Evolutionary conservation across 1,284 basidiomycete genomes (phyloP), one percentile per base, ranked within the genome.

Genomic region (Ustilago crameri): DNA sequence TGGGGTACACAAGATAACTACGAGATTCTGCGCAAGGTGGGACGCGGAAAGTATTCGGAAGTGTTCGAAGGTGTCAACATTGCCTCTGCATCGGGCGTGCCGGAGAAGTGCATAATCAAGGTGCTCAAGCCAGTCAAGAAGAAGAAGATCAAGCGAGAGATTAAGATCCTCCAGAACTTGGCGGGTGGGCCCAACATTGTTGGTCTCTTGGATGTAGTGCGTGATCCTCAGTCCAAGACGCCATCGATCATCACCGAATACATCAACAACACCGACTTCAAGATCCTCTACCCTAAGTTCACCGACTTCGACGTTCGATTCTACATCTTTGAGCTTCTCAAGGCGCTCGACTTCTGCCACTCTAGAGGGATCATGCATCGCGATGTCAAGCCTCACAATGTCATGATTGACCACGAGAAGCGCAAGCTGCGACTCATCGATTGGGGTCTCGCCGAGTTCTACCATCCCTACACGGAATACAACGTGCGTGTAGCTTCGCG

Each of bases 101-200:
- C 79, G 20, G 91, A 95, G 84, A 95, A 96, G 85, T 96, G 95
- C 85, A 95, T 98, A 84, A 94, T 98, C 87, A 98, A 98, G 85
- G 95, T 98, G 49, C 87, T 98, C 72, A 98, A 98, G 85, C 96
- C 96, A 0, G 95, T 98, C 49, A 98, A 98, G 88, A 98, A 98
- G 89, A 98, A 98, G 89, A 98, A 98, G 87, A 98, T 98, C 86
- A 98, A 98, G 87, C 89, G 95, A 69, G 95, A 98, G 86, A 97
- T 98, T 85, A 98, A 98, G 87, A 97, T 98, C 78, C 85, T 98
- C 37, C 94, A 96, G 85, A 98, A 98, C 84, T 87, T 98, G 22
- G 93, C 94, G 0, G 95, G 95, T 26, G 96, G 96, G 20, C 95
- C 95, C 10, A 83, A 98, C 91, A 86, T 90, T 88, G 84, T 95